phyloP scores from a whole-genome alignment of 1,139 yeast genomes.

The Diutina mesorugosa region DNA sequence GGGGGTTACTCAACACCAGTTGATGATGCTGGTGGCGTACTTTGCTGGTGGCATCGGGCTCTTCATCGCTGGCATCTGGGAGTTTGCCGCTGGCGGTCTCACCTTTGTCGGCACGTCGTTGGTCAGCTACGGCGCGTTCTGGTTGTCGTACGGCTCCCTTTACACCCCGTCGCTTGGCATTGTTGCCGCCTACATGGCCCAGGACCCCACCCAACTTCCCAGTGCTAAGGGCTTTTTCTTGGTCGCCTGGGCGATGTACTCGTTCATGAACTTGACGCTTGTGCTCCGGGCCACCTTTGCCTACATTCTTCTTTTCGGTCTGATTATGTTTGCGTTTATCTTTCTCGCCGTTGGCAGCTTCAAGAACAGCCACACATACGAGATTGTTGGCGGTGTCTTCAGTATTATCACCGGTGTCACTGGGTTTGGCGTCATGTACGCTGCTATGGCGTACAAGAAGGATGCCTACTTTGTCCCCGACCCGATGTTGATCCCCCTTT shows the following conservation, averaged over 20 bases:
- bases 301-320: slow-evolving; percentile 21
- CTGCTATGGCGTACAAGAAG: slow-evolving; percentile 18
- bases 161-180: slow-evolving; percentile 20
- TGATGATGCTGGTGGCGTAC: not conserved
- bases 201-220: slow-evolving; percentile 12
- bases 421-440: slow-evolving; percentile 10
- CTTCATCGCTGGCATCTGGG: not conserved
- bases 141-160: slow-evolving; percentile 24
- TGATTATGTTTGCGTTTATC: slow-evolving; percentile 25
- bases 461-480: slow-evolving; percentile 17
- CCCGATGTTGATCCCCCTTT: slow-evolving; percentile 3
- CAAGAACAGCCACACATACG: slow-evolving; percentile 16
- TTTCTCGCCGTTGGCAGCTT: slow-evolving; percentile 30
- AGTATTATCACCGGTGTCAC: slow-evolving; percentile 30
- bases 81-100: slow-evolving; percentile 10
- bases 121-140: slow-evolving; percentile 25
- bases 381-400: slow-evolving; percentile 32
- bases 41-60: not conserved
- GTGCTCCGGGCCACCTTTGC: slow-evolving; percentile 33
- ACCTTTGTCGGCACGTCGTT: slow-evolving; percentile 25
- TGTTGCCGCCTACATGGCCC: slow-evolving; percentile 13
- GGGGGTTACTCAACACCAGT: not conserved
- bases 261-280: slow-evolving; percentile 23
- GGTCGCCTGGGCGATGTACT: slow-evolving; percentile 33
- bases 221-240: slow-evolving; percentile 28